phyloP scores from a whole-genome alignment of 2,329 filamentous ascomycete species.

The Cladobotryum mycophilum region DNA sequence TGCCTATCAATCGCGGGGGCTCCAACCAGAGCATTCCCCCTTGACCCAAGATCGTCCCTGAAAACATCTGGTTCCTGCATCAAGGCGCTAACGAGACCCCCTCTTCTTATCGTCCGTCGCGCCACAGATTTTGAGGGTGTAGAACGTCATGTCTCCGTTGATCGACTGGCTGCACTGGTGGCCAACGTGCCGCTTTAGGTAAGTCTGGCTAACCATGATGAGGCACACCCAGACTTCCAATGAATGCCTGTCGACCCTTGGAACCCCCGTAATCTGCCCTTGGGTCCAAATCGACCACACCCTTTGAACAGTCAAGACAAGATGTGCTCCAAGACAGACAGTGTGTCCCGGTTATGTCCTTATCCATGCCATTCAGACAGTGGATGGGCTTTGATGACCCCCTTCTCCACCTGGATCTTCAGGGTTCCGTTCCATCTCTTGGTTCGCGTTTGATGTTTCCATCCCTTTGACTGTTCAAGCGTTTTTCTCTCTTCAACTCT shows the following conservation, averaged over 20 bases:
- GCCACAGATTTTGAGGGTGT: background rate
- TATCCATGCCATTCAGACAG: background rate
- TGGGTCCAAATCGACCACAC: too few relatives aligned
- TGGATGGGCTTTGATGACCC: background rate
- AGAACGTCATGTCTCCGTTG: background rate
- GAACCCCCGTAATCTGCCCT: background rate
- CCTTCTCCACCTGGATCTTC: background rate
- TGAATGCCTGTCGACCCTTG: too few relatives aligned
- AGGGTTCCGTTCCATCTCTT: too few relatives aligned
- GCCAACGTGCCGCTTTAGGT: background rate
- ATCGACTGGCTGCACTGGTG: too few relatives aligned
- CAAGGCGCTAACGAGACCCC: background rate
- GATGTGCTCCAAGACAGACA: too few relatives aligned
- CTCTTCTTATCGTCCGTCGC: background rate
- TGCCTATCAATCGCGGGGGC: conserved; percentile 5
- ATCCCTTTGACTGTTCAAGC: background rate
- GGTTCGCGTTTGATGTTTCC: too few relatives aligned
- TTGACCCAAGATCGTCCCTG: conserved; percentile 2
- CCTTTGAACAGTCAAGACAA: too few relatives aligned
- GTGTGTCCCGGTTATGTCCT: too few relatives aligned
- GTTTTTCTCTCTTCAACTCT: background rate
- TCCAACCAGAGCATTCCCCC: conserved; percentile 5
- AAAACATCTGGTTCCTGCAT: conserved; percentile 2
- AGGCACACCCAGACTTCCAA: too few relatives aligned
- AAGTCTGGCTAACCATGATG: background rate